Base-by-base conservation (phyloP, 768 basidiomycete genomes). In the Boletellus ananiceps region DNA sequence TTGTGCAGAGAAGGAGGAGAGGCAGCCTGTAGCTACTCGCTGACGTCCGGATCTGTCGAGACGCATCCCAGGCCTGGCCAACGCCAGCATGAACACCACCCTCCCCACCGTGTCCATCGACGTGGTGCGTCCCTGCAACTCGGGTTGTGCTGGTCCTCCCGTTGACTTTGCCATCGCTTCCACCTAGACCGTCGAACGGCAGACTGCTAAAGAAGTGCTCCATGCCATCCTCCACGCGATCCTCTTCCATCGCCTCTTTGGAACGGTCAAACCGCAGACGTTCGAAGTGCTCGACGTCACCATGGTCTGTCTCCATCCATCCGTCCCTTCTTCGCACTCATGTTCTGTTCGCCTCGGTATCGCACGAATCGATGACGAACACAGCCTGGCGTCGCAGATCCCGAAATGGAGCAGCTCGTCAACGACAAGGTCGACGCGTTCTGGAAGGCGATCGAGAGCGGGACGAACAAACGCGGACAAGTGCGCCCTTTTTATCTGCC, bases 261-360 rank as follows among this genome's bases (percentile, higher is more conserved):
- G 89, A 3, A 82, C 80, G 0, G 77, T 92, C 37, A 88, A 84
- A 56, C 85, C 90, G 0, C 78, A 79, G 56, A 83, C 76, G 2
- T 84, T 86, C 51, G 89, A 92, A 49, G 82, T 92, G 0, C 74
- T 90, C 11, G 89, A 92, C 63, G 82, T 93, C 18, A 90, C 88
- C 1, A 84, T 93, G 83, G 88, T 89, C 45, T 35, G 81, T 55
- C 3, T 12, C 35, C 41, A 7, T 14, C 16, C 23, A 11, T 27
- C 27, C 8, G 4, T 8, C 40, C 6, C 27, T 12, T 2, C 6
- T 38, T 57, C 46, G 57, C 46, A 5, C 29, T 16, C 18, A 33
- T 18, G 5, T 38, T 21, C n/a, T 44, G 44, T 34, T 33, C 21
- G 32, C n/a, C 40, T 44, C 42, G 43, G 23, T 29, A 9, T 32